phyloP scores from a whole-genome alignment of 1,284 basidiomycete genomes.

The Puccinia polysora region DNA sequence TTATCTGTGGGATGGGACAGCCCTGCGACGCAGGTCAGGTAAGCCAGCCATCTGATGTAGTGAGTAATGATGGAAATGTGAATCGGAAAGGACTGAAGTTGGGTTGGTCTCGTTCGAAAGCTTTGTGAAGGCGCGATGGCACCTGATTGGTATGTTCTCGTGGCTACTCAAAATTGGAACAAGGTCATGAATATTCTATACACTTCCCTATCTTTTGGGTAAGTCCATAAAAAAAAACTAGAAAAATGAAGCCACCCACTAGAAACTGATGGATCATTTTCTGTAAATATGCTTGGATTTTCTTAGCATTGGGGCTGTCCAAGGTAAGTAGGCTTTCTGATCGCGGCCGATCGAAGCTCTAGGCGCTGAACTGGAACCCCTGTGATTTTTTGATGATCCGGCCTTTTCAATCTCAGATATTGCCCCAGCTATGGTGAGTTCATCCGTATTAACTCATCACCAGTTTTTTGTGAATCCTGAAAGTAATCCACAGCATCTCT shows the following conservation, averaged over 20 bases:
- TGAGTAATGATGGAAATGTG: background rate
- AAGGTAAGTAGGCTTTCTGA: conserved; percentile 6
- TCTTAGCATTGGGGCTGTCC: conserved; percentile 18
- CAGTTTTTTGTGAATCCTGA: background rate
- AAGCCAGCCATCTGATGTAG: background rate
- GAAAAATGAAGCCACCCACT: background rate
- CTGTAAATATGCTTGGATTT: background rate
- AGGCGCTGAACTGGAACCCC: too few species aligned
- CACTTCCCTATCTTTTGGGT: conserved; percentile 41
- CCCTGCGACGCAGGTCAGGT: conserved; percentile 42
- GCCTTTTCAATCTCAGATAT: background rate
- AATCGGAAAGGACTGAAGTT: too few species aligned
- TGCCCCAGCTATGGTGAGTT: conserved; percentile 21
- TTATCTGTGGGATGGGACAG: conserved; percentile 40
- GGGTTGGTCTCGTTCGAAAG: background rate
- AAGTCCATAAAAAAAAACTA: background rate
- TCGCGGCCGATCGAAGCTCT: too few species aligned
- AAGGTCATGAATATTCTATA: conserved; percentile 42
- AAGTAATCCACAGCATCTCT: background rate
- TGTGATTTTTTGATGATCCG: background rate
- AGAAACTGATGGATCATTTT: background rate
- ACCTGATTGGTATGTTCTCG: conserved; percentile 44
- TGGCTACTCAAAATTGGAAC: conserved; percentile 44
- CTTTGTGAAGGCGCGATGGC: conserved; percentile 40
- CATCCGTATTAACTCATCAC: background rate